Percentiles rank a stretch among this genome's conserved stretches.
Evolutionary conservation across 768 basidiomycete species (phyloP).

Genomic region (Macrolepiota dolichaula): DNA sequence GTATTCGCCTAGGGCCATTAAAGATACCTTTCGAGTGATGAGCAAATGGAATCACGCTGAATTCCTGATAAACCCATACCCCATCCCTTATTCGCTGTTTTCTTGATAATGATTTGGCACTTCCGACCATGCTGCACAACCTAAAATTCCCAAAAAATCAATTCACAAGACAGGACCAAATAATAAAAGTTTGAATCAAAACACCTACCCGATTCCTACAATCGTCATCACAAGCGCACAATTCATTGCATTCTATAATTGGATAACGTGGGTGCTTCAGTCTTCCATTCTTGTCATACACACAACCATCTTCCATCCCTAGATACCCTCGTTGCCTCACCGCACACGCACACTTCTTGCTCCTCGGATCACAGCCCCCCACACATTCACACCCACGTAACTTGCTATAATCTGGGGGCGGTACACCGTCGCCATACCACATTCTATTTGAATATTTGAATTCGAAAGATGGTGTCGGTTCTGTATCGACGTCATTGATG

Average conservation of each 20-base stretch:
- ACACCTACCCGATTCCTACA: conserved; percentile 75
- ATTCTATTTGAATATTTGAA: conserved; percentile 85
- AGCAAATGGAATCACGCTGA: not conserved
- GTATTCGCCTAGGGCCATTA: conserved; percentile 60
- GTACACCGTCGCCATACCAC: conserved; percentile 69
- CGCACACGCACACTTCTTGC: conserved; percentile 70
- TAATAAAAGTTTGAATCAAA: conserved; percentile 2
- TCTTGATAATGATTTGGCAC: conserved; percentile 56
- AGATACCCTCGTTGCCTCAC: conserved; percentile 46
- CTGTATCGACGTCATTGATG: conserved; percentile 63
- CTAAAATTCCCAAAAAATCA: conserved; percentile 31
- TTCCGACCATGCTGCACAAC: conserved; percentile 82
- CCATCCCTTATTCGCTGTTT: conserved; percentile 83
- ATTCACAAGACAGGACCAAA: not conserved
- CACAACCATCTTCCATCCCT: conserved; percentile 47
- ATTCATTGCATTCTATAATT: conserved; percentile 83
- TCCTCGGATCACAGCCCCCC: conserved; percentile 72
- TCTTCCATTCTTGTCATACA: conserved; percentile 61
- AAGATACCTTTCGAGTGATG: conserved; percentile 56
- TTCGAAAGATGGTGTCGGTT: conserved; percentile 77
- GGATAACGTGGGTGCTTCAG: conserved; percentile 52
- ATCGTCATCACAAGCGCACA: conserved; percentile 77
- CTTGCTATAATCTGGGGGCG: conserved; percentile 54
- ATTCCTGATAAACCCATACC: conserved; percentile 39
- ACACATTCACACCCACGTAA: conserved; percentile 72